A percentile compares a stretch with the other conserved stretches of the same genome.
Conservation (phyloP, 176 grass and related monocot genomes). For the Phoenix dactylifera region DNA sequence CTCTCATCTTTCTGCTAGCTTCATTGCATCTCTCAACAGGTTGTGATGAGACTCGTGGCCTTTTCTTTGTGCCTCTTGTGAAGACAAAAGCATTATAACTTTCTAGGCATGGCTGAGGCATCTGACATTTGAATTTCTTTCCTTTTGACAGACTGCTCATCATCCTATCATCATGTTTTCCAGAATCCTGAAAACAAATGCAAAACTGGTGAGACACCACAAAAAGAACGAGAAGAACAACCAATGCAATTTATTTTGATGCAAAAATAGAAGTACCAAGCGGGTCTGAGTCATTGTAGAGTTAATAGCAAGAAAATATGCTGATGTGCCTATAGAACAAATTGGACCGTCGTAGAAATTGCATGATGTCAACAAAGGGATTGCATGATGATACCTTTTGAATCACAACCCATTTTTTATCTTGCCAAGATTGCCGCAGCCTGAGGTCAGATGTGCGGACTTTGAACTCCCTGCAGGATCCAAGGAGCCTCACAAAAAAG, state of each 20-base stretch:
- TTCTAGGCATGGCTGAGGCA: conserved; percentile 1
- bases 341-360: no score
- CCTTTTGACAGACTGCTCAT: conserved; percentile 24
- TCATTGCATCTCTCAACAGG: conserved; percentile 18
- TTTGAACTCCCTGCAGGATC: conserved; percentile 41
- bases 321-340: no score
- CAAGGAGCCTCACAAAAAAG: conserved; percentile 49
- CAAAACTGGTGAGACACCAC: conserved; percentile 12
- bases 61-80: conserved; percentile 40
- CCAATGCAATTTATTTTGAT: no score
- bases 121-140: conserved; percentile 17
- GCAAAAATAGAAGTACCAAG: no score
- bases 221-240: neutral
- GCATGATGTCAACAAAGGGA: neutral
- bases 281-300: no score
- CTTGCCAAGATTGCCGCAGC: conserved; percentile 49
- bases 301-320: no score
- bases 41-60: conserved; percentile 22
- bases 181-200: conserved; percentile 40
- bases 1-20: conserved; percentile 35
- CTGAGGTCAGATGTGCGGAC: conserved; percentile 36
- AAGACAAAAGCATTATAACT: neutral
- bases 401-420: conserved; percentile 55
- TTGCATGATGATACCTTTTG: conserved; percentile 37
- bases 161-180: conserved; percentile 21